phyloP scores from a whole-genome alignment of 495 filamentous ascomycete species.

The Physcia stellaris region DNA sequence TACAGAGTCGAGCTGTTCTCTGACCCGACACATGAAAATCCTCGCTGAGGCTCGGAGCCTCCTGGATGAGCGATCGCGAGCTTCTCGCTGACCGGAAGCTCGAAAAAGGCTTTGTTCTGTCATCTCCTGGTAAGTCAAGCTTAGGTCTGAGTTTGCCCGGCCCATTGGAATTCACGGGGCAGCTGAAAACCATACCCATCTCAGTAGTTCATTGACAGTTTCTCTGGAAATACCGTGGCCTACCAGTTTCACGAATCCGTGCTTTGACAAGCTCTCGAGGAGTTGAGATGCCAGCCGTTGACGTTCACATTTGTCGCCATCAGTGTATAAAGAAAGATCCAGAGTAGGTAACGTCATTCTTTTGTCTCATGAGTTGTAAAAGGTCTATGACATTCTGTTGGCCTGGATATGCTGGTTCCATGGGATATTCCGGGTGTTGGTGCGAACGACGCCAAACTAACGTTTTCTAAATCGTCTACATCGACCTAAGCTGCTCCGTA shows the following conservation, averaged over 20 bases:
- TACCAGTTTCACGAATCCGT: constrained; percentile 16
- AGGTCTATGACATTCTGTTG: too few relatives aligned
- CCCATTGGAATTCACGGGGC: not conserved
- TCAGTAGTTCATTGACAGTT: constrained; percentile 6
- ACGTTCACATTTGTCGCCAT: not conserved
- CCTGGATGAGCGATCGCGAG: not conserved
- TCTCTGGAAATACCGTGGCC: constrained; percentile 13
- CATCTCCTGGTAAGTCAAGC: not conserved
- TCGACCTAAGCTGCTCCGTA: too few relatives aligned
- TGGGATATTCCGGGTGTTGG: too few relatives aligned
- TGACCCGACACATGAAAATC: not conserved
- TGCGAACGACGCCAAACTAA: too few relatives aligned
- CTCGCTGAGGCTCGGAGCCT: constrained; percentile 3
- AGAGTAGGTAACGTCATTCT: not conserved
- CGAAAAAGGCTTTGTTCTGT: constrained; percentile 2
- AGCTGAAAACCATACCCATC: constrained; percentile 4
- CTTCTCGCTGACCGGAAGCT: not conserved
- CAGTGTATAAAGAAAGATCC: not conserved
- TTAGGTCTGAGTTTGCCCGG: not conserved
- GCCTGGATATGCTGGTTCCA: too few relatives aligned
- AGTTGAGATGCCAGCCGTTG: constrained; percentile 1
- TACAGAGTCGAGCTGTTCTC: constrained; percentile 2
- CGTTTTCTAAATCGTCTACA: too few relatives aligned
- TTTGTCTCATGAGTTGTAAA: too few relatives aligned
- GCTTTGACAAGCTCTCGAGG: constrained; percentile 8